Base-by-base conservation (phyloP, 2,329 filamentous ascomycete genomes). In the Penicillium sp. region DNA sequence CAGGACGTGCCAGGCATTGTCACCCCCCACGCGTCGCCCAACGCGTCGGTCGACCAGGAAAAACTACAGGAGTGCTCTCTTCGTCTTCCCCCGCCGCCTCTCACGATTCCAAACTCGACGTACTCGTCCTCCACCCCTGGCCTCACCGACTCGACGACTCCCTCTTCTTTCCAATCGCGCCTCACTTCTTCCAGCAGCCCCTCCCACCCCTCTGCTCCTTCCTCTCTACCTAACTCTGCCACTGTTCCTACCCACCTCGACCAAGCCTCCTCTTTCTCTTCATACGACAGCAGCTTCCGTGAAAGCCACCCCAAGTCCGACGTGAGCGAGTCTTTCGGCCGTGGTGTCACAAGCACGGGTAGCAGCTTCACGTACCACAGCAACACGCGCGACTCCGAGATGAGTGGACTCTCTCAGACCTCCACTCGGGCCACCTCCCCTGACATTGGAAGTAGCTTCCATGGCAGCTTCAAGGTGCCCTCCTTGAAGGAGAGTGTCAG, bases 371-470 rank as follows among this genome's bases (percentile, higher is more conserved):
- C 91, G 3, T 93, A 90, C 67, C 81, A 89, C 54, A 92, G 89
- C 79, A 85, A 82, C 67, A 77, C 83, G 57, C 88, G 90, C 35
- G 90, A 92, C 67, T 96, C 92, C 0, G 91, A 93, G 70, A 85
- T 86, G 50, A 96, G 91, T 74, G 82, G 91, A 34, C 74, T 92
- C 1, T 97, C 94, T 1, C 88, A 90, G 71, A 88, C 87, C 0
- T 96, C 93, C 1, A 97, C 93, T 2, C 83, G 93, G 57, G 93
- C 92, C 15, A 96, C 92, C 0, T 96, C 92, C 0, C 92, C 92
- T 1, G 92, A 96, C 66, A 78, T 81, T 76, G 83, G 69, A 69
- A 81, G 65, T 73, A 82, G 42, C 81, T 78, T 58, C 83, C 85
- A 28, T 82, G 82, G 63, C 72, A 82, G 45, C 81, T 78, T 58